Evolutionary conservation across 2,329 filamentous ascomycete species (phyloP), one percentile per base, ranked within the genome.

Genomic region (Pezizomycotina sp.): DNA sequence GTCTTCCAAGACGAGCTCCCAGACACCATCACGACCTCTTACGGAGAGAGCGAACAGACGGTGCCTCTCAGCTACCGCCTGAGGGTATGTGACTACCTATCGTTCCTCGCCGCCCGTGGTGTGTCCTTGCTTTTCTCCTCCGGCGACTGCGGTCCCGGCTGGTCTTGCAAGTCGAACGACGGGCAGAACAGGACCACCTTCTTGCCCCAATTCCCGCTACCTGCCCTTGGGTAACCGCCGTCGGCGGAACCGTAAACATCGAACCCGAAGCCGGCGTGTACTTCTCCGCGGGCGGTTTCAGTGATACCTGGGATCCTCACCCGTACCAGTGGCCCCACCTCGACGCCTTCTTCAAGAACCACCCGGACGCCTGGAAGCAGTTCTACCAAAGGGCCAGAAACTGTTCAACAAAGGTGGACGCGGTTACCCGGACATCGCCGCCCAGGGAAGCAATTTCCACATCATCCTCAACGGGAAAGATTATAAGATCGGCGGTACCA

Each of bases 161-260:
- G 60, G 15, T 59, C 59, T 5, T 78, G 73, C 56, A 56, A 61
- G 33, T 62, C 62, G 36, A 71, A 74, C 50, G 69, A 76, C 38
- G 72, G 71, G 13, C 60, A 56, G 27, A 63, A 64, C 7, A 60
- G 64, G 13, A n/a, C n/a, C n/a, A n/a, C n/a, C n/a, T 71, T 74
- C 50, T 58, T 71, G 20, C 64, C 72, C 1, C 65, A 63, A 4
- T 81, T 79, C 55, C 76, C 76, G 67, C 66, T 0, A 65, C 66
- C 0, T 81, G 76, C 48, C 75, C 74, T 0, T 80, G 69, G 53
- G 66, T 79, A 5, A 80, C 76, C 0, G 58, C 65, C 2, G 67
- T 80, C 1, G 76, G 76, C 5, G 74, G 68, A 1, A 73, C 70
- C 1, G 56, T 58, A 45, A 56, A 60, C 45, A 60, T 63, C 26